These are phyloP conservation scores for Metarhizium humberi DNA, from an alignment of 2,329 filamentous ascomycete genomes.

Conservation along the genomic window DNA sequence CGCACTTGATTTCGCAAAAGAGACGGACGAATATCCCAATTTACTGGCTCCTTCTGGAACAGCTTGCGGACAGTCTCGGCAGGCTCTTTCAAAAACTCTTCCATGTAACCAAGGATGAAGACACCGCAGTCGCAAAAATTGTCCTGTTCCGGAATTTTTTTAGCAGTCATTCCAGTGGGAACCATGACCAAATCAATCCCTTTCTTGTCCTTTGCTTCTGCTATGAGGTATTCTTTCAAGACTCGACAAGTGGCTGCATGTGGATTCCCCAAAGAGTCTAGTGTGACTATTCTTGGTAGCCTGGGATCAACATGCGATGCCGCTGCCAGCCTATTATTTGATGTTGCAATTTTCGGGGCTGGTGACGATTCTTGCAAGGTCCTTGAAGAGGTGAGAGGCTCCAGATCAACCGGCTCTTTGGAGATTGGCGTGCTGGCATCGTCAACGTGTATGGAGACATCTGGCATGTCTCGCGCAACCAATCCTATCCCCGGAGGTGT, in stretches of 20 bases:
- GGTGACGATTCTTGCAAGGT: not conserved
- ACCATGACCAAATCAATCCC: slow-evolving; percentile 27
- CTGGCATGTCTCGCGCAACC: slow-evolving; percentile 13
- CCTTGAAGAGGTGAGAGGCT: slow-evolving; percentile 2
- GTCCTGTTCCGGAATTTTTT: slow-evolving; percentile 65
- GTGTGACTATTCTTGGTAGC: slow-evolving; percentile 67
- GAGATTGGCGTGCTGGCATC: slow-evolving; percentile 1
- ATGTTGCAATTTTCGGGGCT: slow-evolving; percentile 6
- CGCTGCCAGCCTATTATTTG: slow-evolving; percentile 4
- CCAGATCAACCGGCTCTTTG: not conserved
- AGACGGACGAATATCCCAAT: slow-evolving; percentile 46
- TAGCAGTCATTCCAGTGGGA: slow-evolving; percentile 54
- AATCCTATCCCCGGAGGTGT: slow-evolving; percentile 8
- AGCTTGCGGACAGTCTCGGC: slow-evolving; percentile 59
- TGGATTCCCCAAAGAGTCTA: slow-evolving; percentile 69
- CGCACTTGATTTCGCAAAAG: slow-evolving; percentile 58
- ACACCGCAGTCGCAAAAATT: slow-evolving; percentile 89
- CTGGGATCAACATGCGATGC: slow-evolving; percentile 25
- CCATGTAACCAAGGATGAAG: slow-evolving; percentile 75
- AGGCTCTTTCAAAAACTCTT: slow-evolving; percentile 70
- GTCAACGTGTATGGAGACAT: slow-evolving; percentile 14
- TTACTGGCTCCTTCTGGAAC: slow-evolving; percentile 44
- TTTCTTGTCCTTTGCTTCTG: slow-evolving; percentile 60
- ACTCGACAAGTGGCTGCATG: slow-evolving; percentile 57
- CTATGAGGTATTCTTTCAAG: slow-evolving; percentile 67